Percentiles rank a stretch among this genome's conserved stretches.
phyloP scores from a whole-genome alignment of 768 basidiomycete genomes.

The Macrocybe gigantea region DNA sequence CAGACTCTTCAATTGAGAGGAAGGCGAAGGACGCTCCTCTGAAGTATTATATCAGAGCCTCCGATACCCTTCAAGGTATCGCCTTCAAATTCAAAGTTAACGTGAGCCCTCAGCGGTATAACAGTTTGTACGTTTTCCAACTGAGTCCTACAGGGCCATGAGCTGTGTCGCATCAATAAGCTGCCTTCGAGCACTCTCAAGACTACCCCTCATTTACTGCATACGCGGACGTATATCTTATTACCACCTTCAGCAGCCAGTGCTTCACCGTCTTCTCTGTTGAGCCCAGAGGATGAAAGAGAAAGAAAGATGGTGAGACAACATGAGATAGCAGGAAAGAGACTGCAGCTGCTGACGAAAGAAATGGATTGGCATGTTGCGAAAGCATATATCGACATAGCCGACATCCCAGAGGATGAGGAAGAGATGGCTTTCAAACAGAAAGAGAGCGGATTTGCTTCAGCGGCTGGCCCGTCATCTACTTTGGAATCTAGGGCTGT shows the following conservation, averaged over 20 bases:
- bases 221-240: slow-evolving; percentile 54
- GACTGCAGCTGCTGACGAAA: slow-evolving; percentile 60
- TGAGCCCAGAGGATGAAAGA: slow-evolving; percentile 20
- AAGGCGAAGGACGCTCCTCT: slow-evolving; percentile 9
- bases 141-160: slow-evolving; percentile 36
- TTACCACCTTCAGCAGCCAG: slow-evolving; percentile 40
- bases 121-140: not conserved
- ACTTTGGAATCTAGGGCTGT: slow-evolving; percentile 46
- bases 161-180: slow-evolving; percentile 60
- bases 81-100: slow-evolving; percentile 55
- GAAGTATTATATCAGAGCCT: slow-evolving; percentile 48
- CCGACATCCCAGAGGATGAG: slow-evolving; percentile 34
- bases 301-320: slow-evolving; percentile 35
- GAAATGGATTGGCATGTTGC: slow-evolving; percentile 65
- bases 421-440: slow-evolving; percentile 25
- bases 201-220: slow-evolving; percentile 70
- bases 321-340: slow-evolving; percentile 53
- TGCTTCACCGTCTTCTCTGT: slow-evolving; percentile 12
- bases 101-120: slow-evolving; percentile 33
- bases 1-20: not conserved
- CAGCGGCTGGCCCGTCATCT: slow-evolving; percentile 1
- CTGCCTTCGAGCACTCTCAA: slow-evolving; percentile 59
- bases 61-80: slow-evolving; percentile 63
- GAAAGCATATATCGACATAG: slow-evolving; percentile 64
- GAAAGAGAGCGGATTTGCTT: slow-evolving; percentile 4